Evolutionary conservation across 768 basidiomycete species (phyloP).

Genomic region (Boletus sp.): DNA sequence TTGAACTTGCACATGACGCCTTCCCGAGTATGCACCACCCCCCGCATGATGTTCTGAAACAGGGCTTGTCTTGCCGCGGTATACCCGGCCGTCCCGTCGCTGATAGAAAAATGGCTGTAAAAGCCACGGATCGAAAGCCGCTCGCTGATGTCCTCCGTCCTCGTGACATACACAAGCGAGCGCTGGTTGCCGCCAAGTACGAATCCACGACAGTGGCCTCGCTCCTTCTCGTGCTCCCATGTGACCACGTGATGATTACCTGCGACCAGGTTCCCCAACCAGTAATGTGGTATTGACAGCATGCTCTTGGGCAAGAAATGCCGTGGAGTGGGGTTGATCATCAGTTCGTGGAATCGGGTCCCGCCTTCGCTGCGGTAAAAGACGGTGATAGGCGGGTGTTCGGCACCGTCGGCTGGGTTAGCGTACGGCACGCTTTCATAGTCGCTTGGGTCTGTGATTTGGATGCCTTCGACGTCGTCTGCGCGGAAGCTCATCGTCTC

Average conservation of each 20-base stretch:
- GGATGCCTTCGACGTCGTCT: slow-evolving; percentile 33
- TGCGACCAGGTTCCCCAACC: slow-evolving; percentile 24
- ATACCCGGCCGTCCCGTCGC: slow-evolving; percentile 29
- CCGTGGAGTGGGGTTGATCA: slow-evolving; percentile 27
- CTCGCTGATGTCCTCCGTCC: slow-evolving; percentile 24
- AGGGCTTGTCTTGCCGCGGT: slow-evolving; percentile 15
- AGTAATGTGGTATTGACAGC: slow-evolving; percentile 27
- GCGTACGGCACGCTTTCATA: slow-evolving; percentile 16
- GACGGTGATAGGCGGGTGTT: slow-evolving; percentile 32
- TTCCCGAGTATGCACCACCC: slow-evolving; percentile 12
- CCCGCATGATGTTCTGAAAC: slow-evolving; percentile 24
- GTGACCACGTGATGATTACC: slow-evolving; percentile 27
- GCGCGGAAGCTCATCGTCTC: slow-evolving; percentile 31
- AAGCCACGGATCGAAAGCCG: slow-evolving; percentile 28
- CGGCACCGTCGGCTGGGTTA: slow-evolving; percentile 17
- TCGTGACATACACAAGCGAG: slow-evolving; percentile 30
- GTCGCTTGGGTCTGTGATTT: slow-evolving; percentile 31
- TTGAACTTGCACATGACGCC: slow-evolving; percentile 27
- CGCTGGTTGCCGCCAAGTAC: slow-evolving; percentile 33
- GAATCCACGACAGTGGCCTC: slow-evolving; percentile 25
- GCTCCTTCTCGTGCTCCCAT: slow-evolving; percentile 24
- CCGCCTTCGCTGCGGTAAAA: slow-evolving; percentile 33
- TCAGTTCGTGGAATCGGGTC: slow-evolving; percentile 26
- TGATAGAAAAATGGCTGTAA: slow-evolving; percentile 37
- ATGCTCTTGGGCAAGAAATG: slow-evolving; percentile 22